Percentiles rank a stretch among this genome's conserved stretches.
Evolutionary conservation across 2,329 filamentous ascomycete genomes (phyloP).

Genomic region (Hymenoscyphus repandus): DNA sequence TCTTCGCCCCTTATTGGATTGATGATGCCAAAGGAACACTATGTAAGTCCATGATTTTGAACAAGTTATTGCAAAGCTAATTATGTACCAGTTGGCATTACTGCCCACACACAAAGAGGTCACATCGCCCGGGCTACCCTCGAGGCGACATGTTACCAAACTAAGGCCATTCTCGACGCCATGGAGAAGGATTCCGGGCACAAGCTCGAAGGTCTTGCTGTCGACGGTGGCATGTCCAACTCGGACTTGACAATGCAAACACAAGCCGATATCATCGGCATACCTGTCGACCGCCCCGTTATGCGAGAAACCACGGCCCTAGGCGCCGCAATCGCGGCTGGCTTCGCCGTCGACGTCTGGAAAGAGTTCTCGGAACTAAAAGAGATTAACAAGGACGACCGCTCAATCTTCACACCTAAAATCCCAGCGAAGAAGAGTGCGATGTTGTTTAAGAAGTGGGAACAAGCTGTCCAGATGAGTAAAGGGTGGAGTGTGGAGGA

Average conservation of each 20-base stretch:
- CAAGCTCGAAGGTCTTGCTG: constrained; percentile 56
- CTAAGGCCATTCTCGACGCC: constrained; percentile 66
- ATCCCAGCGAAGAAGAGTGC: constrained; percentile 54
- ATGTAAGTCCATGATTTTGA: constrained; percentile 37
- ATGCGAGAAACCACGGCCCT: constrained; percentile 84
- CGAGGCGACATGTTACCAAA: constrained; percentile 70
- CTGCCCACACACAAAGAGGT: constrained; percentile 62
- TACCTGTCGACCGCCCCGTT: constrained; percentile 69
- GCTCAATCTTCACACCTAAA: constrained; percentile 62
- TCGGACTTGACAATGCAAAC: constrained; percentile 72
- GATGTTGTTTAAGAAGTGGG: constrained; percentile 66
- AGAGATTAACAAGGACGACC: constrained; percentile 64
- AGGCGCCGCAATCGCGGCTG: constrained; percentile 76
- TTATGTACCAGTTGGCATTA: constrained; percentile 50
- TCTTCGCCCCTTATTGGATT: constrained; percentile 74
- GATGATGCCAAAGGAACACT: constrained; percentile 69
- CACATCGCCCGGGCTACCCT: constrained; percentile 68
- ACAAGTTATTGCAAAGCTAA: constrained; percentile 7
- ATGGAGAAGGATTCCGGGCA: constrained; percentile 69
- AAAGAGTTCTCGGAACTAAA: constrained; percentile 67
- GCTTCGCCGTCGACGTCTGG: constrained; percentile 72
- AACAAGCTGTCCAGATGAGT: constrained; percentile 74
- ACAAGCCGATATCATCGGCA: constrained; percentile 74
- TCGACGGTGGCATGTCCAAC: constrained; percentile 70
- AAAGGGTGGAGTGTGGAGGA: constrained; percentile 55